These are phyloP conservation scores for Anisodus acutangulus DNA, from an alignment of 257 asterid genomes.

Conservation along the genomic window DNA sequence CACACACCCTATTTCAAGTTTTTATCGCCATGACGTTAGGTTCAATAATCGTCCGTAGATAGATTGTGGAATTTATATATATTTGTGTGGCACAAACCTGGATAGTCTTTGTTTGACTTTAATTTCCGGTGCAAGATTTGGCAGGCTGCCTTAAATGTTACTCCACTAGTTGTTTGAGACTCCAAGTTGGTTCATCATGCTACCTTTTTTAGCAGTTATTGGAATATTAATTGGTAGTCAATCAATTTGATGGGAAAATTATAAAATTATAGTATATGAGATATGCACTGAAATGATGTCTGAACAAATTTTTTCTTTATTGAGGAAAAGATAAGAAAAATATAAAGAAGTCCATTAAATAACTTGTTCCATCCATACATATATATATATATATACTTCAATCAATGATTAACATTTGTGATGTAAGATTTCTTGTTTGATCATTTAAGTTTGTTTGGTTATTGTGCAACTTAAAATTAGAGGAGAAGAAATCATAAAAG, in stretches of 20 bases:
- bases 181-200: neutral
- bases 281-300: neutral
- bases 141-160: neutral
- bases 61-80: neutral
- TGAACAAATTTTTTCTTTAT: neutral
- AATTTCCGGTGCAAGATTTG: neutral
- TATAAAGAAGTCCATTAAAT: neutral
- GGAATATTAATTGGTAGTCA: neutral
- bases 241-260: neutral
- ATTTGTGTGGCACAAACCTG: neutral
- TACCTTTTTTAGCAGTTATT: neutral
- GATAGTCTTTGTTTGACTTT: neutral
- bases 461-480: no score
- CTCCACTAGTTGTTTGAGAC: neutral
- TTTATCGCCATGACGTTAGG: no score
- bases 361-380: neutral
- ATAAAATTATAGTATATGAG: neutral
- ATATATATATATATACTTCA: no score
- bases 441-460: no score
- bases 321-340: neutral
- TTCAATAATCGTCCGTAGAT: no score
- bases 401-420: no score
- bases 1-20: no score
- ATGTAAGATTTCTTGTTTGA: no score
- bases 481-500: no score